phyloP scores from a whole-genome alignment of 1,284 basidiomycete genomes.

The Malassezia globosa region DNA sequence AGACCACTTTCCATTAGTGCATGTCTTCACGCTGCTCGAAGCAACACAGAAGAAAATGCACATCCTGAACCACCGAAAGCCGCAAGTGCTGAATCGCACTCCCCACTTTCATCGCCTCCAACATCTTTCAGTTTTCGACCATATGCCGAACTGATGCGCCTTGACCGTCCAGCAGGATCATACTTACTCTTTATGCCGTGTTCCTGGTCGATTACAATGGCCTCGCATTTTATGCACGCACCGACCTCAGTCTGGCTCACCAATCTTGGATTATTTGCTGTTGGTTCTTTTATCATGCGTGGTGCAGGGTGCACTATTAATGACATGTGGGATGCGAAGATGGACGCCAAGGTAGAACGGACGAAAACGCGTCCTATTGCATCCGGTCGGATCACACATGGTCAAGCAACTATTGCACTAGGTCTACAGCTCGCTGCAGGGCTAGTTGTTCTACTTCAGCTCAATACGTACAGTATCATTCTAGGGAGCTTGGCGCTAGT shows the following conservation, averaged over 20 bases:
- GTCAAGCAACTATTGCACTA: conserved; percentile 71
- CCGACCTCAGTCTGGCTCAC: conserved; percentile 26
- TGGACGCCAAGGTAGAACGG: conserved; percentile 74
- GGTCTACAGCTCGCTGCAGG: conserved; percentile 71
- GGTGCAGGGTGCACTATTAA: conserved; percentile 98
- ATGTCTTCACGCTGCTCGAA: too few relatives aligned
- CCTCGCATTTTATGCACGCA: conserved; percentile 29
- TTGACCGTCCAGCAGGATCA: conserved; percentile 93
- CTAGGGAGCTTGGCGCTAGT: conserved; percentile 81
- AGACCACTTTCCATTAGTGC: too few relatives aligned
- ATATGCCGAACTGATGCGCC: conserved; percentile 71
- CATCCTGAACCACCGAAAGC: too few relatives aligned
- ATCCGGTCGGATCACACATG: conserved; percentile 64
- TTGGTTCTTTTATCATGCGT: conserved; percentile 87
- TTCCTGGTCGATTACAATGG: conserved; percentile 45
- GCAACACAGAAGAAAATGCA: too few relatives aligned
- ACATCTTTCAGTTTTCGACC: conserved; percentile 50
- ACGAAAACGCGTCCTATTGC: conserved; percentile 65
- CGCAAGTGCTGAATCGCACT: too few relatives aligned
- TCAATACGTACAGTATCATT: conserved; percentile 89
- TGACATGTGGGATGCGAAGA: conserved; percentile 90
- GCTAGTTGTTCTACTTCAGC: conserved; percentile 74
- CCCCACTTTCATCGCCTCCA: not conserved
- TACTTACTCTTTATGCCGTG: conserved; percentile 86
- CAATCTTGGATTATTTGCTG: conserved; percentile 63